Conservation (phyloP, 805 yeast species). For the Candida ortonii region DNA sequence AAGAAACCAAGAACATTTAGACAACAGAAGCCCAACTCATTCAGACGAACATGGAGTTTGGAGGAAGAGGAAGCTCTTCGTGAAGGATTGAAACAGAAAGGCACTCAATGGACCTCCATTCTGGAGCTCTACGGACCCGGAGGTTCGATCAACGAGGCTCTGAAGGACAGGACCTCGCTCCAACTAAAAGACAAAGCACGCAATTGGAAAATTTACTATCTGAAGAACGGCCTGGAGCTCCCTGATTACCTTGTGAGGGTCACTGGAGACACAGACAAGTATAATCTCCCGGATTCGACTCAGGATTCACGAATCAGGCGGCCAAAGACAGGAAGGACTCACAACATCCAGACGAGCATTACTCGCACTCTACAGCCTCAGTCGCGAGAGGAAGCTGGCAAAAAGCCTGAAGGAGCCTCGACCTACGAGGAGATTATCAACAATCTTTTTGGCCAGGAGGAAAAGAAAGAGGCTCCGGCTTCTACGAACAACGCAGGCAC, state of each 20-base stretch:
- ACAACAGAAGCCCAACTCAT: constrained; percentile 30
- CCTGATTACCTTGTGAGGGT: constrained; percentile 81
- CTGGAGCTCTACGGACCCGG: constrained; percentile 92
- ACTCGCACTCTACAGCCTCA: constrained; percentile 10
- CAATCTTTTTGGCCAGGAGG: constrained; percentile 18
- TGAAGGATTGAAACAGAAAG: constrained; percentile 75
- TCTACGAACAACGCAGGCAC: constrained; percentile 11
- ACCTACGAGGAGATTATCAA: constrained; percentile 26
- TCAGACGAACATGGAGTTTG: constrained; percentile 77
- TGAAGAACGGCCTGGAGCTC: constrained; percentile 69
- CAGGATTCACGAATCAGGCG: constrained; percentile 15
- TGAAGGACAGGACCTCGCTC: constrained; percentile 85
- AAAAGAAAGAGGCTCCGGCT: constrained; percentile 3
- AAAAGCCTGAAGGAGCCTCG: constrained; percentile 2
- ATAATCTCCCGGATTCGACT: constrained; percentile 9
- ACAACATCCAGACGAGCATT: constrained; percentile 15
- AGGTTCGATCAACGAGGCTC: constrained; percentile 75
- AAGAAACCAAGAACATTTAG: constrained; percentile 15
- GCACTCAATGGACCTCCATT: constrained; percentile 93
- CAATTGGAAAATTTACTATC: constrained; percentile 86
- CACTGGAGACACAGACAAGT: constrained; percentile 72
- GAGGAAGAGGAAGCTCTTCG: constrained; percentile 85
- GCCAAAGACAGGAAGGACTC: constrained; percentile 24
- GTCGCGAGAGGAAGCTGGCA: constrained; percentile 3
- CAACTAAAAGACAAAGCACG: constrained; percentile 96